These are phyloP conservation scores for Saccharomyces hybrid DNA, from an alignment of 1,139 yeast species.

Conservation along the genomic window DNA sequence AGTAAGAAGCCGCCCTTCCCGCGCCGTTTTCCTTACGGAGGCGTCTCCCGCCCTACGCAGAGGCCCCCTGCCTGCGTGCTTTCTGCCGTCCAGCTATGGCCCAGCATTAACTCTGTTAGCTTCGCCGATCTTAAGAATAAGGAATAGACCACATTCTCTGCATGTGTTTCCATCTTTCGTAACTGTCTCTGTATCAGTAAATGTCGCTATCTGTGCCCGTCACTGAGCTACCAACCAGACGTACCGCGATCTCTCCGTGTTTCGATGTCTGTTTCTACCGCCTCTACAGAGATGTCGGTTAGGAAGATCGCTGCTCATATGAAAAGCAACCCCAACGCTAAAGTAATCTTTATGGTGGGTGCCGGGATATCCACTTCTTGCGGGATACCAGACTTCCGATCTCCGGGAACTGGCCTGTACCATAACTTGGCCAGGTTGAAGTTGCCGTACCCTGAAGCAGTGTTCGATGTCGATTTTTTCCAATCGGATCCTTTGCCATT, in stretches of 20 bases:
- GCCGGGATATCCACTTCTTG: conserved; percentile 93
- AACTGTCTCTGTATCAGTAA: background rate
- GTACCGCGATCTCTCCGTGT: background rate
- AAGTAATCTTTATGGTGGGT: conserved; percentile 49
- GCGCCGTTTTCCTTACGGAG: background rate
- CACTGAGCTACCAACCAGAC: background rate
- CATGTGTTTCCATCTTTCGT: background rate
- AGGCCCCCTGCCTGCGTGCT: background rate
- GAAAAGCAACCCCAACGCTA: conserved; percentile 21
- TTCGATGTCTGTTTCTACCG: background rate
- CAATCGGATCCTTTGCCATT: conserved; percentile 71
- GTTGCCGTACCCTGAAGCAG: conserved; percentile 91
- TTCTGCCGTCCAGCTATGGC: too few relatives aligned
- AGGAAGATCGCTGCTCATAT: conserved; percentile 17
- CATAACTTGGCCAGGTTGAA: conserved; percentile 67
- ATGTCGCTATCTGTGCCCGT: background rate
- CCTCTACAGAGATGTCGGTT: conserved; percentile 4
- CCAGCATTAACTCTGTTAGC: background rate
- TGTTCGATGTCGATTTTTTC: conserved; percentile 82
- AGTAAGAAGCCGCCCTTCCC: background rate
- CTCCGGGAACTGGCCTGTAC: conserved; percentile 86
- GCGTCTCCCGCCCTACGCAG: background rate
- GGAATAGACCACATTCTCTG: background rate
- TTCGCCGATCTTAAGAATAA: background rate
- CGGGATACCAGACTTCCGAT: conserved; percentile 91